Base-by-base conservation (phyloP, 768 basidiomycete species). In the Polyporus arcularius region DNA sequence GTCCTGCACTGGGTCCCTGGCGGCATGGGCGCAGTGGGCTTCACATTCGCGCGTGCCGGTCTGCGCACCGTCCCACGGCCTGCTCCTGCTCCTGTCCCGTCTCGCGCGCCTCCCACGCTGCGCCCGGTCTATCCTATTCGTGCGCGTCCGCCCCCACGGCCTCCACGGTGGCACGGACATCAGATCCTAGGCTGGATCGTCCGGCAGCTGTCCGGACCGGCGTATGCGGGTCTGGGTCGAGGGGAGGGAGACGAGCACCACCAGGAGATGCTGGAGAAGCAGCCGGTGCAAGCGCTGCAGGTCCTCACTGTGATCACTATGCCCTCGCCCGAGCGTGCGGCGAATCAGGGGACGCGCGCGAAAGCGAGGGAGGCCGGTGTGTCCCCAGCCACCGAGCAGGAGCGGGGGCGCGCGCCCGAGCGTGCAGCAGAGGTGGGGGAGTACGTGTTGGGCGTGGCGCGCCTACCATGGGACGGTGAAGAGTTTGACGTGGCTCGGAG, bases 291-390 rank as follows among this genome's bases (percentile, higher is more conserved):
- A 26, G 65, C 58, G 21, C 39, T 68, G 21, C 64, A 69, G 53
- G 65, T 72, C 53, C 62, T 67, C 12, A 64, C 70, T 4, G 51
- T 72, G 16, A 49, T 72, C 30, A 51, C 68, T 5, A 70, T 72
- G 71, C 71, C 71, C 26, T 67, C 68, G 2, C 59, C 59, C 4
- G 56, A 31, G 11, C 42, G 18, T 14, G 32, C 61, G 42, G 38
- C 11, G n/a, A 53, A 50, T 11, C 18, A 52, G 18, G 16, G 38
- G 11, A 46, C 35, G n/a, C 46, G 21, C 28, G 26, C 51, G 38
- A 42, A 53, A 40, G 39, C 26, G 38, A 10, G 1, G 7, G 46
- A 41, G 8, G 46, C 46, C 21, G 46, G 46, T 8, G 46, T 26
- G 4, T 30, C 46, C 11, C 46, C 6, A 1, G 12, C 4, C 21